Evolutionary conservation across 2,329 filamentous ascomycete species (phyloP).

Genomic region (Dothistroma septosporum): DNA sequence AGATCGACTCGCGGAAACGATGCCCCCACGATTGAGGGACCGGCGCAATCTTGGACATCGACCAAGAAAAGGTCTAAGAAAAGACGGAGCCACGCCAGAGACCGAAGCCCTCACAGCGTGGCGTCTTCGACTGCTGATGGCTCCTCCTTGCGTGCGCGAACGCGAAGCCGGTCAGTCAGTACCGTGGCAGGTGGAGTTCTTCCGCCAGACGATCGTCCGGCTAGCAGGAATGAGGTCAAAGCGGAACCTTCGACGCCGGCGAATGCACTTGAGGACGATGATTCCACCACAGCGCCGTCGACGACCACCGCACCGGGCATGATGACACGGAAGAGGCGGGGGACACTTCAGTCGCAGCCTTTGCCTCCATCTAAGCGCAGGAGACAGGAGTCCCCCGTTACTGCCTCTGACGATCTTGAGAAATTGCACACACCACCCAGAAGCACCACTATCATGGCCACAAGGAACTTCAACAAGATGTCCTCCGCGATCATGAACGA

Average conservation of each 20-base stretch:
- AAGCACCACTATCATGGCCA: conserved; percentile 40
- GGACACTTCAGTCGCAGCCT: conserved; percentile 32
- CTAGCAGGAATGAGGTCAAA: conserved; percentile 42
- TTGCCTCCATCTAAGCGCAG: conserved; percentile 40
- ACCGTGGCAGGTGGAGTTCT: conserved; percentile 43
- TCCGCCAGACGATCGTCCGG: conserved; percentile 38
- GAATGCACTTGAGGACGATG: conserved; percentile 40
- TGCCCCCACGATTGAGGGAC: conserved; percentile 15
- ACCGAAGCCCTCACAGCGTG: conserved; percentile 36
- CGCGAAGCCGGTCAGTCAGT: conserved; percentile 47
- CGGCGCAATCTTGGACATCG: conserved; percentile 11
- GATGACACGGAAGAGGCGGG: conserved; percentile 33
- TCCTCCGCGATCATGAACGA: conserved; percentile 49
- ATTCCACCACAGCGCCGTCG: conserved; percentile 23
- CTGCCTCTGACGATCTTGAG: conserved; percentile 17
- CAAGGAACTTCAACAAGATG: conserved; percentile 48
- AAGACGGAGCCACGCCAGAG: conserved; percentile 17
- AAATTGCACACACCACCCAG: conserved; percentile 21
- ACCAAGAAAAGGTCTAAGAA: conserved; percentile 14
- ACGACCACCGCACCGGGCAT: conserved; percentile 23
- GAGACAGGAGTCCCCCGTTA: conserved; percentile 31
- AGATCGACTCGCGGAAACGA: conserved; percentile 14
- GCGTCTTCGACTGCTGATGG: conserved; percentile 46
- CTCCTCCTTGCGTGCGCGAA: conserved; percentile 43
- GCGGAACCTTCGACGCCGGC: conserved; percentile 46